Evolutionary conservation across 257 asterid species (phyloP).

Genomic region (Ligustrum vulgare): DNA sequence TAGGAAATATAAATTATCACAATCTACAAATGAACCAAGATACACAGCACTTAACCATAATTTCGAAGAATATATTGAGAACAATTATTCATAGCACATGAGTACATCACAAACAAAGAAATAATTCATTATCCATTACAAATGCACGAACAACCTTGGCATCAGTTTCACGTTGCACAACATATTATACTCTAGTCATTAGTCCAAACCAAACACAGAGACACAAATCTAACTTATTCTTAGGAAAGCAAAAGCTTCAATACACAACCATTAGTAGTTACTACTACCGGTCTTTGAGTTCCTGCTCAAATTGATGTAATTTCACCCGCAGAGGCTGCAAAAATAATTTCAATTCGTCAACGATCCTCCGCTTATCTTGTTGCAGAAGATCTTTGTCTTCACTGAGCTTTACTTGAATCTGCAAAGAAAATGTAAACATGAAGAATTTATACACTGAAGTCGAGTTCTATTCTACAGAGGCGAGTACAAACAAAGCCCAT

Average conservation of each 20-base stretch:
- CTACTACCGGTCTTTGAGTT: conserved; percentile 64
- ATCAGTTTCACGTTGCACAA: background rate
- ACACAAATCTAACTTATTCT: background rate
- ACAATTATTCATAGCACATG: background rate
- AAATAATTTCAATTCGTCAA: conserved; percentile 51
- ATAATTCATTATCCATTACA: background rate
- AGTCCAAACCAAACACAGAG: background rate
- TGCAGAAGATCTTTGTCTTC: conserved; percentile 57
- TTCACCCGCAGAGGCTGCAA: conserved; percentile 69
- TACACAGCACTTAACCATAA: background rate
- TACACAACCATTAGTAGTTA: background rate
- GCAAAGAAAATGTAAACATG: background rate
- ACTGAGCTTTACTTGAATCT: conserved; percentile 65
- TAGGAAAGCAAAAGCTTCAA: background rate
- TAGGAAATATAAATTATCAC: too few relatives aligned
- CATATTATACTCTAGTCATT: background rate
- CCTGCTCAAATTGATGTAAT: conserved; percentile 68
- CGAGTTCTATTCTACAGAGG: background rate
- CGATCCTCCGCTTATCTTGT: conserved; percentile 56
- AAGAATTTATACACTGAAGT: background rate
- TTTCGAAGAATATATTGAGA: background rate
- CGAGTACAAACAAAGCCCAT: background rate
- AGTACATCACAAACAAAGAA: background rate
- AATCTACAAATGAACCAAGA: background rate
- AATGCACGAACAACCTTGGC: background rate